Percentiles rank a stretch among this genome's conserved stretches.
Evolutionary conservation across 228 moss, liverwort and hornwort genomes (phyloP).

Genomic region (Sphagnum magellanicum): DNA sequence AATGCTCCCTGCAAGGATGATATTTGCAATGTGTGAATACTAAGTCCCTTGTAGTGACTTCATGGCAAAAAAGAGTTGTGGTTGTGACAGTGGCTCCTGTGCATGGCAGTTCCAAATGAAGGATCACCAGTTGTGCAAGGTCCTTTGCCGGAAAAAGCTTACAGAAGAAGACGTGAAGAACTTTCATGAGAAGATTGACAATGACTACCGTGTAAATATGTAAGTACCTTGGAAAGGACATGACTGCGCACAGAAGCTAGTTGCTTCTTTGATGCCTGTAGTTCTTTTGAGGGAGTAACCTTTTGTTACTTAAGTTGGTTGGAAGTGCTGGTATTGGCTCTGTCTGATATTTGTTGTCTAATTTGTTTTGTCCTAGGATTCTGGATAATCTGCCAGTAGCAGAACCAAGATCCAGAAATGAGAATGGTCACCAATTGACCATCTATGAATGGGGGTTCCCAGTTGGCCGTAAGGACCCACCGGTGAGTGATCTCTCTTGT

Average conservation of each 20-base stretch:
- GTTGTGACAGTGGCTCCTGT: background rate
- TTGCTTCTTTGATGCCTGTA: too few relatives aligned
- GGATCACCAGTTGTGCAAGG: conserved; percentile 46
- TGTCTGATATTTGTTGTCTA: too few relatives aligned
- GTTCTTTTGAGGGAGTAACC: too few relatives aligned
- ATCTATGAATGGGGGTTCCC: conserved; percentile 76
- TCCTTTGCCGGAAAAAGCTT: conserved; percentile 58
- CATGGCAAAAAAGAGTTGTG: too few relatives aligned
- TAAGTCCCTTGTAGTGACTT: too few relatives aligned
- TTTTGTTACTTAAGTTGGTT: too few relatives aligned
- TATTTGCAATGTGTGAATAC: too few relatives aligned
- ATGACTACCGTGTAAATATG: conserved; percentile 90
- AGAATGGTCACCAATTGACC: conserved; percentile 17
- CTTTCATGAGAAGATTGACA: conserved; percentile 82
- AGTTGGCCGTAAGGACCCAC: conserved; percentile 52
- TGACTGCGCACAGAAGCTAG: too few relatives aligned
- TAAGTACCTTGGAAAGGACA: conserved; percentile 5
- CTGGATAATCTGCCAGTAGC: conserved; percentile 94
- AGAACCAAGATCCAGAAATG: conserved; percentile 16
- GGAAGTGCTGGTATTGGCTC: too few relatives aligned
- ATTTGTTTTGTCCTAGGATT: conserved; percentile 34
- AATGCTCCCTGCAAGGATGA: too few relatives aligned
- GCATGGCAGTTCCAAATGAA: conserved; percentile 65
- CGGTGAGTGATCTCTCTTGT: conserved; percentile 15
- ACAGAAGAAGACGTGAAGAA: conserved; percentile 48